Evolutionary conservation across 1,284 basidiomycete genomes (phyloP), one percentile per base, ranked within the genome.

Genomic region (Heliocybe sulcata): DNA sequence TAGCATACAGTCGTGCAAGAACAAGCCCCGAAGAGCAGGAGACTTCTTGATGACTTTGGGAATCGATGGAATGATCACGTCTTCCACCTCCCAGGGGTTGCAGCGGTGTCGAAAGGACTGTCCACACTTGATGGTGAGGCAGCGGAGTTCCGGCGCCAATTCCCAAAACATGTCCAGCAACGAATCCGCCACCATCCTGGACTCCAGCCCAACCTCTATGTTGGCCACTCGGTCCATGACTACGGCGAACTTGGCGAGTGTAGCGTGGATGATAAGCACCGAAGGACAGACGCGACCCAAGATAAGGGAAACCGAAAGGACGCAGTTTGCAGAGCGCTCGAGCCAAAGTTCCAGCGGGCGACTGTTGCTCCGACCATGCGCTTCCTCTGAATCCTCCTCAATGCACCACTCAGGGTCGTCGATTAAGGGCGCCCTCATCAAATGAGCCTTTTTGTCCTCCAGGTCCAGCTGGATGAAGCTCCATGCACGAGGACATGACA

Each of bases 401-500:
- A 57, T 55, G 27, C 56, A 59, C 59, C 59, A 58, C 14, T 51
- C 54, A 8, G 45, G 42, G 22, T 54, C 47, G 16, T 45, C 19
- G 22, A 22, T 31, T 45, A 51, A 4, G 35, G 57, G 25, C 20
- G 19, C 38, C n/a, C 12, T 20, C 12, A 6, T 16, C 19, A 16
- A n/a, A n/a, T n/a, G n/a, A n/a, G n/a, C n/a, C n/a, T n/a, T n/a
- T 16, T 20, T 42, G n/a, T 42, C 38, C 55, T 56, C 20, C 50
- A 52, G 19, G 33, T 54, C 11, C 58, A 42, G 3, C 47, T 49
- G 27, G 25, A 60, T 52, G 6, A 51, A 23, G 35, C 53, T 54
- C 61, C 61, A 62, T 2, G 56, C 58, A 20, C 2, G 14, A 16
- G 55, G 59, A 25, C 42, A 48, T 19, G n/a, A 45, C 12, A 62